A percentile compares a stretch with the other conserved stretches of the same genome.
phyloP scores from a whole-genome alignment of 75 land plant species.

The Pseudotsuga menziesii region DNA sequence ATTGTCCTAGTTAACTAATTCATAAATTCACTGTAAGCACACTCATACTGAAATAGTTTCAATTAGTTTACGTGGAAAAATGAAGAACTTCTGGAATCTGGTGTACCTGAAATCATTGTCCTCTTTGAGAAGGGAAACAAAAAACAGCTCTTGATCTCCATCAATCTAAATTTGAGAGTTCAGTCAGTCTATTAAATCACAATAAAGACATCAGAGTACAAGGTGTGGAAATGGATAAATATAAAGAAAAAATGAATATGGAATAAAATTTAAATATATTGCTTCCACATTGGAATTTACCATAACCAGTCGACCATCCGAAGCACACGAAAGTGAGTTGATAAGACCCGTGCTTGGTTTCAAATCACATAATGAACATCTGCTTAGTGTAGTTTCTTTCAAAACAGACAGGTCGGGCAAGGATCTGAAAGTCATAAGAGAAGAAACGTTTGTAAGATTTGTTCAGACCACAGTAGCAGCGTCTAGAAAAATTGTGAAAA shows the following conservation, averaged over 20 bases:
- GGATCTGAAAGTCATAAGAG: conserved; percentile 37
- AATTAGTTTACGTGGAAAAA: background rate
- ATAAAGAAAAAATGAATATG: background rate
- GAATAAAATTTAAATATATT: background rate
- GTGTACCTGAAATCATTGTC: conserved; percentile 33
- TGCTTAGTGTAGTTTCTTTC: conserved; percentile 55
- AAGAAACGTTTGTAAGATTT: too few relatives aligned
- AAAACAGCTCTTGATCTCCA: conserved; percentile 23
- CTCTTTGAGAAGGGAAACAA: conserved; percentile 26
- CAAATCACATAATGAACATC: conserved; percentile 30
- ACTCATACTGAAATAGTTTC: background rate
- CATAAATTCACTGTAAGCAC: background rate
- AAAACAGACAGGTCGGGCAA: conserved; percentile 71
- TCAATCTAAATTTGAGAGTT: conserved; percentile 22
- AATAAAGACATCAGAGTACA: background rate
- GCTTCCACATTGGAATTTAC: conserved; percentile 26
- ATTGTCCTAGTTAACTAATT: background rate
- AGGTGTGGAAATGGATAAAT: background rate
- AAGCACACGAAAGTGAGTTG: conserved; percentile 33
- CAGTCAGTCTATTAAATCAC: conserved; percentile 2
- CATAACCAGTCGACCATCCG: conserved; percentile 64
- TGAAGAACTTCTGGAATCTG: conserved; percentile 1
- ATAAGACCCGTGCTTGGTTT: conserved; percentile 27
- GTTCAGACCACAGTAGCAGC: too few relatives aligned
- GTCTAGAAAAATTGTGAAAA: too few relatives aligned